These are phyloP conservation scores for Xerophyta viscosa DNA, from an alignment of 106 monocot species.

Conservation along the genomic window DNA sequence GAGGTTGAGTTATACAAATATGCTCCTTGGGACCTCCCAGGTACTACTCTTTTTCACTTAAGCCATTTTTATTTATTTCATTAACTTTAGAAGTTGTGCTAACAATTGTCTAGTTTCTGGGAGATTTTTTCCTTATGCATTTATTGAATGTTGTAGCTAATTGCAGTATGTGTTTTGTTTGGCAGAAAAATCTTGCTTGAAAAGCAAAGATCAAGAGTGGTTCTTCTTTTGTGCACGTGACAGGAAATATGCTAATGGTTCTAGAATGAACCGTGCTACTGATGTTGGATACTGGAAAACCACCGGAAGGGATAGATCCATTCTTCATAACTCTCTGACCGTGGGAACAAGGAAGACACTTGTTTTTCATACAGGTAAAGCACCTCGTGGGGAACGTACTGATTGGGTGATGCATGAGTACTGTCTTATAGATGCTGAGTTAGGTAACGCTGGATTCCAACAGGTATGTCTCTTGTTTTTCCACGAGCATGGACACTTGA, in stretches of 20 bases:
- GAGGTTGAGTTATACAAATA: constrained; percentile 72
- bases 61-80: too few species aligned
- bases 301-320: constrained; percentile 53
- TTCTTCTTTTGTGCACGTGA: constrained; percentile 69
- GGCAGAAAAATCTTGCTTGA: constrained; percentile 56
- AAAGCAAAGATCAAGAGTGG: constrained; percentile 55
- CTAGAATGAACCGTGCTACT: constrained; percentile 57
- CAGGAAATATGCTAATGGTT: constrained; percentile 45
- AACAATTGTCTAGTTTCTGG: too few species aligned
- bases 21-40: constrained; percentile 78
- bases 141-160: too few species aligned
- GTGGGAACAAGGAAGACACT: constrained; percentile 70
- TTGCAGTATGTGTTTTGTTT: too few species aligned
- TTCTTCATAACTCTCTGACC: constrained; percentile 31
- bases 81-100: too few species aligned
- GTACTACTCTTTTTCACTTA: too few species aligned
- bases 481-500: too few species aligned
- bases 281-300: constrained; percentile 71
- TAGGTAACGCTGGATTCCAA: constrained; percentile 25
- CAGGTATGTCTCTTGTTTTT: too few species aligned
- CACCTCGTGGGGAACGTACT: constrained; percentile 49
- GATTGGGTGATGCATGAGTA: constrained; percentile 89
- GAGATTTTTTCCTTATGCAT: too few species aligned
- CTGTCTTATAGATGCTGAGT: constrained; percentile 31
- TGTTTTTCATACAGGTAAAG: constrained; percentile 52